phyloP scores from a whole-genome alignment of 2,329 filamentous ascomycete genomes.

The Cytospora mali region DNA sequence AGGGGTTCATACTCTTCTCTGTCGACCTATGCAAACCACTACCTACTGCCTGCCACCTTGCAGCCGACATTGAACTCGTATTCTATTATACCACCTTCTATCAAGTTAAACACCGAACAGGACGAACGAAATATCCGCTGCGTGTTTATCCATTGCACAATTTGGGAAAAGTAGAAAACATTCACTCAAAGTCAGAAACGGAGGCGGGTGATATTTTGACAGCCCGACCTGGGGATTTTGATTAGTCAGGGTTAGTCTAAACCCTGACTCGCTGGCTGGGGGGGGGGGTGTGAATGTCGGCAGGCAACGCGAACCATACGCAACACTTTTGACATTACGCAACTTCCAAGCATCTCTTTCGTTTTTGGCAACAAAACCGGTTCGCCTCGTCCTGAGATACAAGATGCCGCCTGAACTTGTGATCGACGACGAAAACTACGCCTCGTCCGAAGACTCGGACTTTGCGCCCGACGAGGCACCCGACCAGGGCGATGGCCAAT shows the following conservation, averaged over 20 bases:
- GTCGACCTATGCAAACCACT: too few relatives aligned
- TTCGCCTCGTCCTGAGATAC: background rate
- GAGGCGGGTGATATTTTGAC: too few relatives aligned
- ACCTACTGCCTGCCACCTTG: too few relatives aligned
- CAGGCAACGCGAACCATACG: background rate
- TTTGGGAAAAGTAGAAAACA: too few relatives aligned
- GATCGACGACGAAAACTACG: conserved; percentile 58
- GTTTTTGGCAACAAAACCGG: background rate
- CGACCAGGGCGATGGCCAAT: conserved; percentile 39
- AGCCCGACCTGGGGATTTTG: too few relatives aligned
- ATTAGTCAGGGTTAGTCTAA: background rate
- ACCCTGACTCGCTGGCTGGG: background rate
- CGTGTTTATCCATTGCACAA: too few relatives aligned
- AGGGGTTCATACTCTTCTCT: too few relatives aligned
- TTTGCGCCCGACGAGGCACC: conserved; percentile 63
- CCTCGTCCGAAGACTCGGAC: conserved; percentile 73
- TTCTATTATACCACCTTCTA: too few relatives aligned
- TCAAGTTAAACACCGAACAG: too few relatives aligned
- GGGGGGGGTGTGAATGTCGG: background rate
- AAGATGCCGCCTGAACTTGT: conserved; percentile 48
- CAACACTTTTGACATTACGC: background rate
- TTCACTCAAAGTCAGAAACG: too few relatives aligned
- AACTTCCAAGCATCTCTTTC: background rate
- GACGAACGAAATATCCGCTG: too few relatives aligned
- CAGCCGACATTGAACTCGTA: too few relatives aligned